Evolutionary conservation across 108 stramenopile genomes (phyloP).

Genomic region (Chaetoceros muelleri): DNA sequence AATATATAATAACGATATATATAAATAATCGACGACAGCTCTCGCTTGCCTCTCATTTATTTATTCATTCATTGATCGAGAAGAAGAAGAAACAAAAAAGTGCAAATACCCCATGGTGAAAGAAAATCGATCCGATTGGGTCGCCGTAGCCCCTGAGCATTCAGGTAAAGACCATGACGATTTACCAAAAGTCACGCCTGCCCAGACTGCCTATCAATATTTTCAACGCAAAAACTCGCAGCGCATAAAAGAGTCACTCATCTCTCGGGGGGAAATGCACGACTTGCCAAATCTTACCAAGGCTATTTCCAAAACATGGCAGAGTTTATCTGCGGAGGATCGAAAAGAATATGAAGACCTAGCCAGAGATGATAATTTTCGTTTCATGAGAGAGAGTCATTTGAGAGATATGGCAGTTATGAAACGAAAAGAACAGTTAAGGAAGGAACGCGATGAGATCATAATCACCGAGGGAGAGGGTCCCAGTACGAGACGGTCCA

Average conservation of each 20-base stretch:
- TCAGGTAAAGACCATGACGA: constrained; percentile 6
- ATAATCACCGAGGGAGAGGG: constrained; percentile 26
- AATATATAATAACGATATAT: too few species aligned
- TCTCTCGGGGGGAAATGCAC: constrained; percentile 23
- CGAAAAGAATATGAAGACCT: constrained; percentile 36
- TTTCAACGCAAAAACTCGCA: constrained; percentile 47
- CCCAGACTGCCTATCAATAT: constrained; percentile 54
- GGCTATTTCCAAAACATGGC: constrained; percentile 53
- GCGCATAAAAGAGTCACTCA: constrained; percentile 40
- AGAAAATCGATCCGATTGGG: constrained; percentile 75
- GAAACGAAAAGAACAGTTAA: constrained; percentile 36
- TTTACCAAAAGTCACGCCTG: constrained; percentile 34
- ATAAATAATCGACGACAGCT: too few species aligned
- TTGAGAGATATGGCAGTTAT: constrained; percentile 56
- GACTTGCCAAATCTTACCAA: constrained; percentile 51
- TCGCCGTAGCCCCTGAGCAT: constrained; percentile 72
- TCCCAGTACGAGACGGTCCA: constrained; percentile 3
- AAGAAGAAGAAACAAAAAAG: constrained; percentile 3
- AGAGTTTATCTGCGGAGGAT: constrained; percentile 21
- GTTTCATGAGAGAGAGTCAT: constrained; percentile 62
- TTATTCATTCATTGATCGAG: too few species aligned
- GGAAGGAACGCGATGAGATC: constrained; percentile 37
- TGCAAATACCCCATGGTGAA: constrained; percentile 40
- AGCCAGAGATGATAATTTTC: constrained; percentile 37
- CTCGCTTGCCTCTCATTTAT: too few species aligned